These are phyloP conservation scores for Vitis amurensis DNA, from an alignment of 164 flowering plant genomes.

Conservation along the genomic window DNA sequence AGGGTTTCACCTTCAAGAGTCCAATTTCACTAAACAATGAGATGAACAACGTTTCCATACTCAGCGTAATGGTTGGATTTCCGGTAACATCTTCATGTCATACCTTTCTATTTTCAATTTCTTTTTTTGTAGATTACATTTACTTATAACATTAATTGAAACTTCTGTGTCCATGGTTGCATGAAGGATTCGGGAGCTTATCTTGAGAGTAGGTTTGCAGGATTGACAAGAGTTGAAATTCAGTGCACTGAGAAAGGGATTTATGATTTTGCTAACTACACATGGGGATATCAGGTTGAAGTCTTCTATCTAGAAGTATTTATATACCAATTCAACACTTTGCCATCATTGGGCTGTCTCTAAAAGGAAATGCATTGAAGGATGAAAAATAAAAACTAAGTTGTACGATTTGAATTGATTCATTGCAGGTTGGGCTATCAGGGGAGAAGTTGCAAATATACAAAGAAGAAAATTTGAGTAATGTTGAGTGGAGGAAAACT, in stretches of 20 bases:
- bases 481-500: constrained; percentile 33
- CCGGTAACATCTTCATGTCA: constrained; percentile 41
- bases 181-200: constrained; percentile 37
- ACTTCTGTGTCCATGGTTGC: neutral
- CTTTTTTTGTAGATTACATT: neutral
- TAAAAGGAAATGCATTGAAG: neutral
- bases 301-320: neutral
- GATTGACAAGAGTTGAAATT: constrained; percentile 23
- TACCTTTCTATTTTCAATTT: neutral
- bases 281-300: constrained; percentile 36
- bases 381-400: neutral
- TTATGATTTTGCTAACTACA: constrained; percentile 19
- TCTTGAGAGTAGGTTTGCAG: constrained; percentile 30
- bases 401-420: neutral
- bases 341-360: neutral
- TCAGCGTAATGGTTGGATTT: constrained; percentile 73
- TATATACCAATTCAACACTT: neutral
- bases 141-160: neutral
- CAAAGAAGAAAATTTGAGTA: constrained; percentile 13
- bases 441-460: constrained; percentile 44
- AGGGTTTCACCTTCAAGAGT: constrained; percentile 29
- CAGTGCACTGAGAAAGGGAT: constrained; percentile 5
- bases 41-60: constrained; percentile 57
- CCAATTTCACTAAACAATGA: constrained; percentile 40
- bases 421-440: constrained; percentile 41